phyloP scores from a whole-genome alignment of 2,329 filamentous ascomycete species.

The Dichotomopilus funicola region DNA sequence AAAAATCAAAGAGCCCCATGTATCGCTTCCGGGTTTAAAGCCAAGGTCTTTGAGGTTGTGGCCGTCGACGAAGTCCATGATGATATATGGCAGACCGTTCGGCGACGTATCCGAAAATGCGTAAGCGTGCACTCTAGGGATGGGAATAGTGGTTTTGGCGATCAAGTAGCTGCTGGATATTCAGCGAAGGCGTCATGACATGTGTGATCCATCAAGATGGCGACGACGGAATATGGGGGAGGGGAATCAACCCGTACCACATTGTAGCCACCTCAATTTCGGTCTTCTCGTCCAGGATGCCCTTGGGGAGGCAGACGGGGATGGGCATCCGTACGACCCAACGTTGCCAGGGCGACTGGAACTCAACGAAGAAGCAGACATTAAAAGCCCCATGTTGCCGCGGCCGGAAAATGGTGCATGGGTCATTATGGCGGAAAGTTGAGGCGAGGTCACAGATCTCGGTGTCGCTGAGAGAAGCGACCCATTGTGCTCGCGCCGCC shows the following conservation, averaged over 20 bases:
- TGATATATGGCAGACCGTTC: slow-evolving; percentile 6
- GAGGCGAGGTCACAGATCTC: slow-evolving; percentile 5
- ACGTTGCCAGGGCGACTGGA: not conserved
- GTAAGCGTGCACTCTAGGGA: slow-evolving; percentile 5
- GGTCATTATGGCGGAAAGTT: not conserved
- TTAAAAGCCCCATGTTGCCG: slow-evolving; percentile 3
- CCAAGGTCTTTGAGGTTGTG: not conserved
- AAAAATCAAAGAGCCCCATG: not conserved
- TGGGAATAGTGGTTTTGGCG: slow-evolving; percentile 7
- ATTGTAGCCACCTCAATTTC: slow-evolving; percentile 9
- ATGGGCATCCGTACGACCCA: slow-evolving; percentile 6
- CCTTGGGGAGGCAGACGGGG: not conserved
- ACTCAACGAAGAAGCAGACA: slow-evolving; percentile 8
- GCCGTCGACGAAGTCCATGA: slow-evolving; percentile 10
- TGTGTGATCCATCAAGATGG: not conserved
- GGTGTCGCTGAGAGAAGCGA: not conserved
- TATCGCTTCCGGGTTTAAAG: not conserved
- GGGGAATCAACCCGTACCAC: not conserved
- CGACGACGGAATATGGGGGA: not conserved
- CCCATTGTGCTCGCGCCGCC: not conserved
- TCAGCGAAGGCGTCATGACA: not conserved
- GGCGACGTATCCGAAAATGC: slow-evolving; percentile 1
- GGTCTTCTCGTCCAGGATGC: slow-evolving; percentile 6
- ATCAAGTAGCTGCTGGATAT: not conserved
- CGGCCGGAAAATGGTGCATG: slow-evolving; percentile 2